These are phyloP conservation scores for Paraphysoderma sedebokerense DNA, from an alignment of 371 early-diverging fungal genomes.

Conservation along the genomic window DNA sequence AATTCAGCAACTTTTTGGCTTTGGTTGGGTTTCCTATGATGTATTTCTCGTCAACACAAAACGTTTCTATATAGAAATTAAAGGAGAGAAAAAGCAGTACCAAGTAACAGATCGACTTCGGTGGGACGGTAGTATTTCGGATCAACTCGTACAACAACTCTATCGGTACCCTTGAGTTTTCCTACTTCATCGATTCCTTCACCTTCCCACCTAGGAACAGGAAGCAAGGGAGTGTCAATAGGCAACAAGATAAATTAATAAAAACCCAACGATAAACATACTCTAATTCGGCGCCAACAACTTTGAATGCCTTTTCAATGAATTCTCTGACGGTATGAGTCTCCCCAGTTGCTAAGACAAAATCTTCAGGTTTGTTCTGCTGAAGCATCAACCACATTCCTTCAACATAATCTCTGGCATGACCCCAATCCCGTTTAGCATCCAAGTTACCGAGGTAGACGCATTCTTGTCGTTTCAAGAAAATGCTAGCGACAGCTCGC, in stretches of 20 bases:
- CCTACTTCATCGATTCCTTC: conserved; percentile 53
- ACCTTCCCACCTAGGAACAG: conserved; percentile 44
- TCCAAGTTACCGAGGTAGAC: conserved; percentile 67
- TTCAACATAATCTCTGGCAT: conserved; percentile 66
- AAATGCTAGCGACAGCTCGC: conserved; percentile 61
- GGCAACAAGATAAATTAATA: background rate
- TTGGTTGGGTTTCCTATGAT: conserved; percentile 44
- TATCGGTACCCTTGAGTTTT: conserved; percentile 41
- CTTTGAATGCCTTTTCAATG: conserved; percentile 60
- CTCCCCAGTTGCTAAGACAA: conserved; percentile 68
- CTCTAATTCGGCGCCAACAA: conserved; percentile 42
- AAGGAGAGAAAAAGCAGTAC: too few species aligned
- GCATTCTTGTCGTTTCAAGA: conserved; percentile 46
- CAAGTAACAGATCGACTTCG: conserved; percentile 64
- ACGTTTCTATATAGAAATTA: too few species aligned
- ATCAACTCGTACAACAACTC: conserved; percentile 50
- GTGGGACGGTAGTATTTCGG: conserved; percentile 70
- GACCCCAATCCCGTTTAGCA: conserved; percentile 78
- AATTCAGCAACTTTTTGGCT: conserved; percentile 45
- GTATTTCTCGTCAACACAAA: too few species aligned
- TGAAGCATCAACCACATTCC: conserved; percentile 83
- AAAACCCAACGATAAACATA: conserved; percentile 3
- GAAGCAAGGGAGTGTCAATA: background rate
- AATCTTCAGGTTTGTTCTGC: conserved; percentile 59
- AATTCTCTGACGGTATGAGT: conserved; percentile 68